Percentiles rank a stretch among this genome's conserved stretches.
These are phyloP conservation scores for Triangularia verruculosa DNA, from an alignment of 2,329 filamentous ascomycete genomes.

Conservation along the genomic window DNA sequence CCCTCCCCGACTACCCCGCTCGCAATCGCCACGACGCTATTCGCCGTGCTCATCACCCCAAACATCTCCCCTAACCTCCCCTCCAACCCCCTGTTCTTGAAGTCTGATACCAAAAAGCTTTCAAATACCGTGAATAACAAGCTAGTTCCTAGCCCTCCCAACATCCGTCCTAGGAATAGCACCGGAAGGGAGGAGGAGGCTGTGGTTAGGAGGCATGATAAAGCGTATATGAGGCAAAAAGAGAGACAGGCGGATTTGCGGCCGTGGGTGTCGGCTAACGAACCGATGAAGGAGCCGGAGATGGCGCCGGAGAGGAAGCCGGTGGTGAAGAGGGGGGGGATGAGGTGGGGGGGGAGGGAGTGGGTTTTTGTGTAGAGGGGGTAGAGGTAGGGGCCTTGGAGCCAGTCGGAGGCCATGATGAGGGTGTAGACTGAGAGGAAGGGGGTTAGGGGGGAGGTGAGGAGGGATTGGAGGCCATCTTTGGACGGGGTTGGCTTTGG, in stretches of 20 bases:
- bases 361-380: slow-evolving; percentile 37
- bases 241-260: slow-evolving; percentile 51
- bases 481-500: not conserved
- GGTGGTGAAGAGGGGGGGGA: slow-evolving; percentile 42
- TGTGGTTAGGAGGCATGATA: slow-evolving; percentile 46
- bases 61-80: slow-evolving; percentile 48
- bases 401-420: slow-evolving; percentile 51
- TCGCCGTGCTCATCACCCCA: slow-evolving; percentile 49
- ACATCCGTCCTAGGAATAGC: slow-evolving; percentile 50
- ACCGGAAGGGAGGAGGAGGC: slow-evolving; percentile 33
- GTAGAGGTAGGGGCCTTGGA: slow-evolving; percentile 43
- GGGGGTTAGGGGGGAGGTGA: slow-evolving; percentile 27
- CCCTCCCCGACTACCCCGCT: slow-evolving; percentile 52
- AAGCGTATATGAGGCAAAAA: slow-evolving; percentile 53
- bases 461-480: not conserved
- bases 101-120: slow-evolving; percentile 59
- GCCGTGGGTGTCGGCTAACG: slow-evolving; percentile 48
- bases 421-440: slow-evolving; percentile 47
- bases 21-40: slow-evolving; percentile 53
- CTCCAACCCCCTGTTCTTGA: slow-evolving; percentile 40
- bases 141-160: slow-evolving; percentile 55
- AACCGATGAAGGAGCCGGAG: slow-evolving; percentile 46
- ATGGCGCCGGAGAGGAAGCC: slow-evolving; percentile 45
- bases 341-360: slow-evolving; percentile 27
- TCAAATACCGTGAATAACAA: slow-evolving; percentile 59